Base-by-base conservation (phyloP, 148 eudicot species). In the Camellia sinensis region DNA sequence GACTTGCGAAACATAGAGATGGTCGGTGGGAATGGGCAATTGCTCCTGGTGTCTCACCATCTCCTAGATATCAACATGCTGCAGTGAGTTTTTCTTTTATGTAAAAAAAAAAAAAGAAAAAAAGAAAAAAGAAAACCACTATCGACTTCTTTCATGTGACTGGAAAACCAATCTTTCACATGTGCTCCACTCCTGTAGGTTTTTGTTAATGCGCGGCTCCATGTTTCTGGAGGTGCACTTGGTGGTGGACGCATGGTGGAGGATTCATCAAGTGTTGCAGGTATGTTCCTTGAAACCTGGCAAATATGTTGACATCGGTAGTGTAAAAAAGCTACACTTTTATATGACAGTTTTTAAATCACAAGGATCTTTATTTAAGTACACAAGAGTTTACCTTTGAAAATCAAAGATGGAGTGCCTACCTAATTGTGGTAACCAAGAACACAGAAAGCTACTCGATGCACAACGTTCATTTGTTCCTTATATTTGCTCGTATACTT, bases 21-120 rank as follows among this genome's bases (percentile, higher is more conserved):
- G 99, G 99, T 82, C 89, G 97, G 76, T 95, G 99, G 99, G 99
- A 95, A 88, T 95, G 99, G 99, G 97, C 99, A 64, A 93, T 95
- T 88, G 99, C 99, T 82, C 99, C 99, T 80, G 99, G 99, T 79
- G 99, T 95, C 76, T 95, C 99, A 65, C 99, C 99, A 21, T 95
- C 99, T 74, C 85, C 97, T 72, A 90, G 99, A 90, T 95, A 95
- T 90, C 99, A 95, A 88, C 99, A 95, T 89, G 99, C 99, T 66
- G 97, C 99, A 43, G 99, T 95, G 84, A 81, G 98, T 85, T 75
- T 81, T 21, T 65, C 19, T 79, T 71, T 45, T 10, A 7, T 56
- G 41, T 62, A 29, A 10, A 3, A 3, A 9, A 19, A n/a, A 54
- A 11, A 54, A 6, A 15, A 3, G 15, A 13, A 29, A 60, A 0